Evolutionary conservation across 345 rosid species (phyloP), one percentile per base, ranked within the genome.

Genomic region (Hirschfeldia incana): DNA sequence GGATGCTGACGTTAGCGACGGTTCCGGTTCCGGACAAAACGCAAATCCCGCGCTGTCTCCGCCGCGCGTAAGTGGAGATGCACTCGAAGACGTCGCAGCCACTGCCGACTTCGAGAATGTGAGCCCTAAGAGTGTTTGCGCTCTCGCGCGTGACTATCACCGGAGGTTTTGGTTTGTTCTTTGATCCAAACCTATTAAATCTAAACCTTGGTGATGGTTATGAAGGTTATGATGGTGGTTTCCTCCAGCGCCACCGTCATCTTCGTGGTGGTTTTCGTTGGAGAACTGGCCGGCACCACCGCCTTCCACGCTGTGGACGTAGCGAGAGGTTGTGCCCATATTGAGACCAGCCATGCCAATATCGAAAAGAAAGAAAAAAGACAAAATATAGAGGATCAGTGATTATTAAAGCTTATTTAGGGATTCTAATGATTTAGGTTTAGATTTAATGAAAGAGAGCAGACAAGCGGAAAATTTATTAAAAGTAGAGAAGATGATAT

Each of bases 131-230:
- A 7, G 97, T 92, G 85, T 94, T 92, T 15, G 98, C 97, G 76
- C 98, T 94, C 85, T 94, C 98, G 27, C 97, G 79, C n/a, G 98
- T 92, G 67, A 94, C 91, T 26, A 94, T 92, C 30, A 94, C 92
- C 0, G 98, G 95, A 5, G 97, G 97, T 70, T 90, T 94, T 0
- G 94, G 86, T 76, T 91, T 94, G 88, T 94, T 94, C 79, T 92
- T 94, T 6, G 98, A 94, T 12, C 98, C 97, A 0, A 78, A 32
- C 68, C 51, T 65, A 68, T 62, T 28, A 79, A 61, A 68, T 79
- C 78, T 61, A 79, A 73, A 36, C 78, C 78, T 58, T 80, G 80
- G 55, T 75, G 83, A 10, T 83, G 79, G 17, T 78, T 76, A 3
- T 39, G 63, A 12, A 66, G 32, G 21, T 76, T 72, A 65, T 78